Evolutionary conservation across 2,329 filamentous ascomycete genomes (phyloP), one percentile per base, ranked within the genome.

Genomic region (Cercospora zeae-maydis): DNA sequence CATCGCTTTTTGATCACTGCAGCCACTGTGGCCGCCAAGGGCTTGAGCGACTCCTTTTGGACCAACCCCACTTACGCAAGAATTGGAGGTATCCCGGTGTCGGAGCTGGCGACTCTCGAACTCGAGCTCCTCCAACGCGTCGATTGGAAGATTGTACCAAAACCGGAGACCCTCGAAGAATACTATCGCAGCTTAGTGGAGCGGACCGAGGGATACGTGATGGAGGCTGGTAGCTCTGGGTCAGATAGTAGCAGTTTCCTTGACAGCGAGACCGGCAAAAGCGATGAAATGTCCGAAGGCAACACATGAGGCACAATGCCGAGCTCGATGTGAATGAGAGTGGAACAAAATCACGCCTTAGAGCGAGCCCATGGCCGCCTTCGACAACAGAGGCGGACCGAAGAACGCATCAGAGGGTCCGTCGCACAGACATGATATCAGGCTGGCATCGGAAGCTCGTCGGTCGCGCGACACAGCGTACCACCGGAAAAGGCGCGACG

Each of bases 1-100:
- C 95, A 99, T 79, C 92, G 95, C 8, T 99, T 98, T 73, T 84
- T 99, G 9, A 99, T 99, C 69, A 95, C 93, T 1, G 92, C 93
- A 19, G 93, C 93, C 9, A 97, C 95, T 0, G 95, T 99, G 4
- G 95, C 93, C 6, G 92, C 93, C 61, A 99, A 99, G 77, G 95
- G 95, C 0, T 83, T 99, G 11, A 97, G 92, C 33, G 95, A 99
- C 76, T 92, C 90, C 31, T 99, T 99, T 75, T 97, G 95, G 92
- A 98, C 96, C 66, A 99, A 99, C 77, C 91, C 91, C 30, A 96
- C 93, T 0, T 99, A 99, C 75, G 93, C 95, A 37, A 85, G 92
- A 60, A 93, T 99, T 0, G 95, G 95, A 4, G 95, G 95, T 66
- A 92, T 99, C 55, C 92, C 91, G 68, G 83, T 97, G 37, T 87